Conservation (phyloP, 768 basidiomycete species). For the Obba rivulosa region DNA sequence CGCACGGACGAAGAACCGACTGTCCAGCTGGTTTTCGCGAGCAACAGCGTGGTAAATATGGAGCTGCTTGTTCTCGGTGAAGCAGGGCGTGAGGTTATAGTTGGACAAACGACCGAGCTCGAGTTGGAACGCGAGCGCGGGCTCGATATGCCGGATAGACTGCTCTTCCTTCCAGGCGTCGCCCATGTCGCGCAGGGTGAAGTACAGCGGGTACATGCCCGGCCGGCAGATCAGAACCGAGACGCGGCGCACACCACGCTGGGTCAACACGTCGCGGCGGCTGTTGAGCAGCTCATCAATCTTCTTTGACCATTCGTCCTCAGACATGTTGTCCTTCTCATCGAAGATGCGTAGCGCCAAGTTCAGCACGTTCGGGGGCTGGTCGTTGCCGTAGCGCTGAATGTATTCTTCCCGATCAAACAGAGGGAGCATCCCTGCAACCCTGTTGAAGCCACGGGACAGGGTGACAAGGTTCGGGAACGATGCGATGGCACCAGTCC, state of each 20-base stretch:
- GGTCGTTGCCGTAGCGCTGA: constrained; percentile 69
- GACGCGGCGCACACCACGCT: constrained; percentile 85
- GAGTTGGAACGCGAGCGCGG: constrained; percentile 95
- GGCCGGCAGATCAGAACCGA: constrained; percentile 89
- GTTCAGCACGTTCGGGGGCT: constrained; percentile 92
- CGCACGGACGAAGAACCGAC: constrained; percentile 96
- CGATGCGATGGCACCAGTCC: constrained; percentile 88
- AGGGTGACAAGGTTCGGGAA: constrained; percentile 74
- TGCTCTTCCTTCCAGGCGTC: constrained; percentile 88
- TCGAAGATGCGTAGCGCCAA: constrained; percentile 87
- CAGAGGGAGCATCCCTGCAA: constrained; percentile 65
- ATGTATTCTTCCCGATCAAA: constrained; percentile 69
- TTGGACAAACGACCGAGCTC: constrained; percentile 95
- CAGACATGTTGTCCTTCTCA: constrained; percentile 68
- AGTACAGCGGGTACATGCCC: constrained; percentile 91
- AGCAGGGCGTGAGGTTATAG: constrained; percentile 94
- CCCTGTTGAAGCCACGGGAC: constrained; percentile 66
- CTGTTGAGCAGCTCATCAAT: constrained; percentile 71
- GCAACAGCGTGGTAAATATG: constrained; percentile 97
- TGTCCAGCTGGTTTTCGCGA: constrained; percentile 95
- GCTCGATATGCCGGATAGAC: constrained; percentile 97
- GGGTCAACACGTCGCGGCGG: constrained; percentile 51
- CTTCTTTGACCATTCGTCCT: constrained; percentile 71
- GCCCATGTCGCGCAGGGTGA: constrained; percentile 75
- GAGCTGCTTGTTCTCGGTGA: constrained; percentile 95